Conservation (phyloP, 495 filamentous ascomycete genomes). For the Aspergillus baeticus region DNA sequence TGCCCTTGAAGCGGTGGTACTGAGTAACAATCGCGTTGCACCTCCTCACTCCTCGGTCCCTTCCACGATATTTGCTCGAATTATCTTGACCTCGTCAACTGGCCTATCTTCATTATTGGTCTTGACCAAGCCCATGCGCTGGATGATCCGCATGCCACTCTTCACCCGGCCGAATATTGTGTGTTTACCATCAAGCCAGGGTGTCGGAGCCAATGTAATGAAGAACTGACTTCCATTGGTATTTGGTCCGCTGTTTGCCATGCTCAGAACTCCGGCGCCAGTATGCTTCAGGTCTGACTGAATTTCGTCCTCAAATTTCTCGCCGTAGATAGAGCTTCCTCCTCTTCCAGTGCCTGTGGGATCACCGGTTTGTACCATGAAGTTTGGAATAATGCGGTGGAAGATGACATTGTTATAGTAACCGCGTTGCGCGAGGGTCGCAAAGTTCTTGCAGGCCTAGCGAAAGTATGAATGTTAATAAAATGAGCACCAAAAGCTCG, state of each 20-base stretch:
- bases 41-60: slow-evolving; percentile 43
- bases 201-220: slow-evolving; percentile 90
- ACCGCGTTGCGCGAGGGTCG: slow-evolving; percentile 69
- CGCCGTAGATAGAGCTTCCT: slow-evolving; percentile 86
- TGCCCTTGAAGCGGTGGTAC: background rate
- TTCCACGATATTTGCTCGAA: slow-evolving; percentile 63
- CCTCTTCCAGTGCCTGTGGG: slow-evolving; percentile 94
- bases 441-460: slow-evolving; percentile 86
- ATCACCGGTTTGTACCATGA: slow-evolving; percentile 97
- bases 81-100: slow-evolving; percentile 78
- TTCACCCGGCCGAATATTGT: slow-evolving; percentile 96
- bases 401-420: slow-evolving; percentile 87
- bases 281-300: slow-evolving; percentile 77
- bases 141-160: slow-evolving; percentile 76
- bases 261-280: slow-evolving; percentile 87
- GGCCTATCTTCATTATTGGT: slow-evolving; percentile 80
- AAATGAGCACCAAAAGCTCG: background rate
- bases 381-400: slow-evolving; percentile 93
- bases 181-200: slow-evolving; percentile 97
- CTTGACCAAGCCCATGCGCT: slow-evolving; percentile 88
- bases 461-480: slow-evolving; percentile 21
- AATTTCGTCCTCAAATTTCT: slow-evolving; percentile 95
- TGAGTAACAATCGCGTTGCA: background rate
- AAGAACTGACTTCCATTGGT: slow-evolving; percentile 91
- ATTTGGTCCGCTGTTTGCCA: slow-evolving; percentile 94